Percentiles rank a stretch among this genome's conserved stretches.
Conservation (phyloP, 2,329 filamentous ascomycete genomes). For the Botryosphaeria agaves region DNA sequence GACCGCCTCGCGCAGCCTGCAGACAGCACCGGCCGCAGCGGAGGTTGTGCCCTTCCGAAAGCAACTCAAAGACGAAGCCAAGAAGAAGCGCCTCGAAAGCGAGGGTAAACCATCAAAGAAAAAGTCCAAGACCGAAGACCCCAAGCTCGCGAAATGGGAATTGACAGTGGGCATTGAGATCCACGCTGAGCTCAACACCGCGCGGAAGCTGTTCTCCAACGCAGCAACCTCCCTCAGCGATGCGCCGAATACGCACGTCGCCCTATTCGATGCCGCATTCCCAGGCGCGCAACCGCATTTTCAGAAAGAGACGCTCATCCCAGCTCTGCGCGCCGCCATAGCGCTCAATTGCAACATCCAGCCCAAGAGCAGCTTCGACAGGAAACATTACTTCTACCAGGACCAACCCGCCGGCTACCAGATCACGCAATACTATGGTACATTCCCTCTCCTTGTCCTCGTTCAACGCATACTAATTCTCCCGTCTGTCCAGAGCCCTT, state of each 20-base stretch:
- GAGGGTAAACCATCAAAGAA: slow-evolving; percentile 3
- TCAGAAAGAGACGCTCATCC: slow-evolving; percentile 66
- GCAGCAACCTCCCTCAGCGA: slow-evolving; percentile 19
- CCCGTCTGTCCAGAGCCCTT: slow-evolving; percentile 38
- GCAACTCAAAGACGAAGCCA: slow-evolving; percentile 23
- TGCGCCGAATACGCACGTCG: slow-evolving; percentile 67
- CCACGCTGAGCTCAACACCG: slow-evolving; percentile 86
- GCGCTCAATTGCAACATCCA: slow-evolving; percentile 70
- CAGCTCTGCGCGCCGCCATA: slow-evolving; percentile 77
- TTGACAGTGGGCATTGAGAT: slow-evolving; percentile 94
- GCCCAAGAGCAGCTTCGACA: slow-evolving; percentile 65
- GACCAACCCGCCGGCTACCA: slow-evolving; percentile 95
- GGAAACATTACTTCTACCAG: slow-evolving; percentile 99
- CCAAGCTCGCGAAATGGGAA: slow-evolving; percentile 51
- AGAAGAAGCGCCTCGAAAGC: slow-evolving; percentile 11
- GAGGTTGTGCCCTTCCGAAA: slow-evolving; percentile 18
- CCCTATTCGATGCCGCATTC: slow-evolving; percentile 74
- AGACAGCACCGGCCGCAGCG: neutral
- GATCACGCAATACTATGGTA: slow-evolving; percentile 85
- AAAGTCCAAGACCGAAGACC: slow-evolving; percentile 5
- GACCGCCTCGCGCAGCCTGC: no score
- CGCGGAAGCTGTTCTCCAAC: slow-evolving; percentile 74
- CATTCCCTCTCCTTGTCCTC: neutral
- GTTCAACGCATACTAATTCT: no score
- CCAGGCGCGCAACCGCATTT: slow-evolving; percentile 80